These are phyloP conservation scores for Colletotrichum spinosum DNA, from an alignment of 2,329 filamentous ascomycete genomes.

Conservation along the genomic window DNA sequence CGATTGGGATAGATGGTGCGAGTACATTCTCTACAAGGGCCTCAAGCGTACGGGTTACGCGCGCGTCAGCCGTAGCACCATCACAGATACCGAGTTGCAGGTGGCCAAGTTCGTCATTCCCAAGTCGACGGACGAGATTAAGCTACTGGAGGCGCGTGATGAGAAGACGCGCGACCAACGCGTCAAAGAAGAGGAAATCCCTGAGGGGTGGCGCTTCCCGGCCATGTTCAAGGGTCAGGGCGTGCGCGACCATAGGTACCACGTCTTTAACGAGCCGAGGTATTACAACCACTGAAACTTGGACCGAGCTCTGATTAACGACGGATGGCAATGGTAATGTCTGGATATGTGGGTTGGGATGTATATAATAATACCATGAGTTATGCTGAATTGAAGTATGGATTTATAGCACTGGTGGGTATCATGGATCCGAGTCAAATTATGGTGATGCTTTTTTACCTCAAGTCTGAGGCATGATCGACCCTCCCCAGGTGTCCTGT, in stretches of 20 bases:
- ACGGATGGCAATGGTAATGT: too few relatives aligned
- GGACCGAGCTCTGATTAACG: slow-evolving; percentile 13
- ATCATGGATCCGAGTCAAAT: too few relatives aligned
- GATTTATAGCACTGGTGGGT: too few relatives aligned
- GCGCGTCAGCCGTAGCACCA: slow-evolving; percentile 86
- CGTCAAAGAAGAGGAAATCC: slow-evolving; percentile 79
- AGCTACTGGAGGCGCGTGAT: slow-evolving; percentile 52
- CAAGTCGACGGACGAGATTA: slow-evolving; percentile 69
- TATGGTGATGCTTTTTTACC: too few relatives aligned
- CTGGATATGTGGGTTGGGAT: too few relatives aligned
- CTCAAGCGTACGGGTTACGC: slow-evolving; percentile 90
- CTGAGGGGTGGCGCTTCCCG: slow-evolving; percentile 85
- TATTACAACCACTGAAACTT: slow-evolving; percentile 65
- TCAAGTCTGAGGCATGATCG: too few relatives aligned
- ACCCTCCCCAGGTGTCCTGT: too few relatives aligned
- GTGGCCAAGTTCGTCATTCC: slow-evolving; percentile 95
- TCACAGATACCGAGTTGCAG: slow-evolving; percentile 97
- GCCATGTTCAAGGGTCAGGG: slow-evolving; percentile 85
- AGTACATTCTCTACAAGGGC: slow-evolving; percentile 97
- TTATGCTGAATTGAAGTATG: too few relatives aligned
- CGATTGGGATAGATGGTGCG: slow-evolving; percentile 98
- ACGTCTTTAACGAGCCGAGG: slow-evolving; percentile 93
- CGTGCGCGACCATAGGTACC: slow-evolving; percentile 89
- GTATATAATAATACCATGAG: too few relatives aligned
- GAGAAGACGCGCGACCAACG: slow-evolving; percentile 67